Conservation (phyloP, 768 basidiomycete species). For the Lactifluus rugatus region DNA sequence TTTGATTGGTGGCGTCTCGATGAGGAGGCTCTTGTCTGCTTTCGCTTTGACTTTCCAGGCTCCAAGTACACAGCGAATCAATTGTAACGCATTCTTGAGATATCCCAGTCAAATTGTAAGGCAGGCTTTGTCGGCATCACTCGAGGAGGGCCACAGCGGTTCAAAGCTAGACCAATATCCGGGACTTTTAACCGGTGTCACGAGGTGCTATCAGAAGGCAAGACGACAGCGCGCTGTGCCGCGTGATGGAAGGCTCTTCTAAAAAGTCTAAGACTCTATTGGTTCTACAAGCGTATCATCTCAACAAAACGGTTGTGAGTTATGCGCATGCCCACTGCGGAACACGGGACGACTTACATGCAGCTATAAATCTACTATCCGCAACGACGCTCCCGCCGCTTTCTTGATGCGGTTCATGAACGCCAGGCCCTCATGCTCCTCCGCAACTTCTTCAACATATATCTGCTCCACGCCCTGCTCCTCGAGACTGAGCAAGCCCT, state of each 20-base stretch:
- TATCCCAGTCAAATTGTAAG: not conserved
- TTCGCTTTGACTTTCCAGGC: too few relatives aligned
- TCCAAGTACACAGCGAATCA: too few relatives aligned
- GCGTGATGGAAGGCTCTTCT: not conserved
- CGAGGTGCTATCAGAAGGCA: not conserved
- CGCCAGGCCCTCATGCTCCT: slow-evolving; percentile 78
- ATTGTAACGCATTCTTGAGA: not conserved
- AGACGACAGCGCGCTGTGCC: not conserved
- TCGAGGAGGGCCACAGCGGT: not conserved
- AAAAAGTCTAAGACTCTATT: not conserved
- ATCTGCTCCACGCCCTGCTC: slow-evolving; percentile 68
- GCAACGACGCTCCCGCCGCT: slow-evolving; percentile 55
- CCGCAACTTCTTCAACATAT: slow-evolving; percentile 73
- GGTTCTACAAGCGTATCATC: not conserved
- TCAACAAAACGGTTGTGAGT: not conserved
- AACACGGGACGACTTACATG: not conserved
- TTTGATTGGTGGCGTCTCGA: too few relatives aligned
- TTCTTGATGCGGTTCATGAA: slow-evolving; percentile 92
- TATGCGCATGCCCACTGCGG: not conserved
- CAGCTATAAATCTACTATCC: slow-evolving; percentile 9
- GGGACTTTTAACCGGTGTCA: too few relatives aligned
- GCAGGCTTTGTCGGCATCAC: too few relatives aligned
- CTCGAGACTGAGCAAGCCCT: slow-evolving; percentile 78
- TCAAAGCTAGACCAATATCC: too few relatives aligned
- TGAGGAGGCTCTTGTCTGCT: not conserved